Evolutionary conservation across 2,329 filamentous ascomycete species (phyloP).

Genomic region (Didymosphaeria variabile): DNA sequence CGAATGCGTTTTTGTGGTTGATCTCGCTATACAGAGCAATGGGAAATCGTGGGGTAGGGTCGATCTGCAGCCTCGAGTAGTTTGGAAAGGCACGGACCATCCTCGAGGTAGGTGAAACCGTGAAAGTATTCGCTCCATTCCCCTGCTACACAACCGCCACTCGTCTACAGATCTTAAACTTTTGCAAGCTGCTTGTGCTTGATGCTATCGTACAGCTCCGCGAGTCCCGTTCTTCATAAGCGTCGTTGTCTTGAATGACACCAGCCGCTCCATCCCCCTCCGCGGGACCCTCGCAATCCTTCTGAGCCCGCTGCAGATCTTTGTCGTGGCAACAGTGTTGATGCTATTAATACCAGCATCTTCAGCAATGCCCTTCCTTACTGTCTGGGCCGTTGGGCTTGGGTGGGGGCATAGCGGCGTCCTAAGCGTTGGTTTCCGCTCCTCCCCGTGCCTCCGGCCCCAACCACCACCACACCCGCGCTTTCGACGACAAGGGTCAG

Average conservation of each 20-base stretch:
- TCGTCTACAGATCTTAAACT: neutral
- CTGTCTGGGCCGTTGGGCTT: neutral
- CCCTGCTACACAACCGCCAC: neutral
- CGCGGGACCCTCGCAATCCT: neutral
- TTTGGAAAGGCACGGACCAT: constrained; percentile 9
- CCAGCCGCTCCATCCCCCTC: neutral
- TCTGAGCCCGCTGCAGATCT: neutral
- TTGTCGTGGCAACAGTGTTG: neutral
- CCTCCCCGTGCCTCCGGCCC: constrained; percentile 3
- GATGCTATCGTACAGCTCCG: neutral
- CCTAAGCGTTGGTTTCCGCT: neutral
- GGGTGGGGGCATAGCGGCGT: constrained; percentile 7
- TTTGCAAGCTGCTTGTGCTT: neutral
- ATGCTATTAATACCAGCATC: neutral
- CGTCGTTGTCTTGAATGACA: neutral
- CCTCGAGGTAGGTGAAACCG: neutral
- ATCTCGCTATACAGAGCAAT: neutral
- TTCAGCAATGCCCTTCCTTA: neutral
- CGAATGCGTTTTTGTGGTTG: constrained; percentile 3
- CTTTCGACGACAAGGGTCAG: neutral
- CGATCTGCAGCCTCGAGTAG: constrained; percentile 2
- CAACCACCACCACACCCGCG: neutral
- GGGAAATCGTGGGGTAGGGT: constrained; percentile 5
- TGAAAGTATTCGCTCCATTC: neutral
- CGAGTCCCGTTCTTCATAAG: neutral